phyloP scores from a whole-genome alignment of 1,284 basidiomycete species.

The Xerocomus amazonicus region DNA sequence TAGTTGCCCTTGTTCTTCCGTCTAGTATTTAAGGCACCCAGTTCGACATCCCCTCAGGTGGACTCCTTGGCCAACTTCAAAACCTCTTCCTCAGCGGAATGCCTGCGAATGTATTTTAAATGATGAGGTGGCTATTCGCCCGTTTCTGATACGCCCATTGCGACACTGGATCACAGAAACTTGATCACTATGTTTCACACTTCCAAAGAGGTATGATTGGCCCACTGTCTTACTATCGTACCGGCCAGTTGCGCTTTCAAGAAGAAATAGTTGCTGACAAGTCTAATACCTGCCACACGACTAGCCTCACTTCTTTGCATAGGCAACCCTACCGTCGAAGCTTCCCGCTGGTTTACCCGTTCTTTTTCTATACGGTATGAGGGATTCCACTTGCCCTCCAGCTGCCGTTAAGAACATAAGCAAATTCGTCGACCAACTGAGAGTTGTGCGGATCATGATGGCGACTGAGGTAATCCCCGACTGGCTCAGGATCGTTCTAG shows the following conservation, averaged over 20 bases:
- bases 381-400: conserved; percentile 43
- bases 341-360: conserved; percentile 50
- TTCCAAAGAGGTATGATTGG: conserved; percentile 57
- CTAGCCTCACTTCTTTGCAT: conserved; percentile 1
- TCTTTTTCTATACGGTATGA: conserved; percentile 57
- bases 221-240: conserved; percentile 69
- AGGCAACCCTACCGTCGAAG: conserved; percentile 39
- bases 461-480: conserved; percentile 45
- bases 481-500: conserved; percentile 41
- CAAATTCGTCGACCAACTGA: conserved; percentile 47
- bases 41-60: not conserved
- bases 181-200: conserved; percentile 45
- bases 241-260: conserved; percentile 49
- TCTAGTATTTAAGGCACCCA: conserved; percentile 3
- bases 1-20: conserved; percentile 26
- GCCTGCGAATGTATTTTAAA: conserved; percentile 17
- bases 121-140: conserved; percentile 14
- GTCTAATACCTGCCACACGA: not conserved
- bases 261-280: conserved; percentile 54
- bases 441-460: conserved; percentile 58
- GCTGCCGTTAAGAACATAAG: conserved; percentile 39
- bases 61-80: conserved; percentile 8
- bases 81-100: conserved; percentile 4
- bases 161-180: conserved; percentile 40
- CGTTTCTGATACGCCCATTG: not conserved